Evolutionary conservation across 2,329 filamentous ascomycete genomes (phyloP), one percentile per base, ranked within the genome.

Genomic region (Polychaeton citri): DNA sequence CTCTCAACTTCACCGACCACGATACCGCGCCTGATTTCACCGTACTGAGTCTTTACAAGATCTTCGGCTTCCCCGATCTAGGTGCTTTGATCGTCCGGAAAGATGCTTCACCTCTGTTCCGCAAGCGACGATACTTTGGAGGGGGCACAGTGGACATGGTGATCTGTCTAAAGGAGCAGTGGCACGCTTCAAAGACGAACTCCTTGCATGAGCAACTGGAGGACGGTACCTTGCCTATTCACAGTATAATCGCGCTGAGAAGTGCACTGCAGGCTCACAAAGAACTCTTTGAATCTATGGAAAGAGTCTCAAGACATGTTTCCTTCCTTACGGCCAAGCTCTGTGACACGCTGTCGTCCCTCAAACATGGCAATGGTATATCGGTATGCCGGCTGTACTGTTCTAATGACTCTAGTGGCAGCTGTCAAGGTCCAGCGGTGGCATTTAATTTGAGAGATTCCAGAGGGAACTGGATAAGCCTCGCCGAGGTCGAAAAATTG

Each of bases 61-160:
- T 95, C n/a, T 96, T 96, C 56, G 88, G 90, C 1, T 95, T 95
- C 45, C 88, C 88, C 0, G 84, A 96, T 53, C 65, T 96, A 2
- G 88, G 88, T 2, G 86, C 79, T 1, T 61, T 98, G 39, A 76
- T 96, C 19, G 76, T 96, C 9, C 76, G 81, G 30, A 86, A 83
- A 47, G 68, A 73, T 20, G 73, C 81, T 9, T 74, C 72, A 5
- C 56, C 68, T 26, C 76, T 94, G 32, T 53, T 58, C 28, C 63
- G 71, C 20, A 64, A 66, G 30, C 74, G 85, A 40, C 76, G 65
- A 42, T 98, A 92, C 50, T 98, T 98, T 59, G 88, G 88, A 5
- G 90, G 88, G 5, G 90, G 90, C 3, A 96, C 88, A 1, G 88
- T 95, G 1, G 86, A 94, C 49, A 81, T 88, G 70, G 85, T 95